Base-by-base conservation (phyloP, 345 rosid genomes). In the Geranium rotundifolium region DNA sequence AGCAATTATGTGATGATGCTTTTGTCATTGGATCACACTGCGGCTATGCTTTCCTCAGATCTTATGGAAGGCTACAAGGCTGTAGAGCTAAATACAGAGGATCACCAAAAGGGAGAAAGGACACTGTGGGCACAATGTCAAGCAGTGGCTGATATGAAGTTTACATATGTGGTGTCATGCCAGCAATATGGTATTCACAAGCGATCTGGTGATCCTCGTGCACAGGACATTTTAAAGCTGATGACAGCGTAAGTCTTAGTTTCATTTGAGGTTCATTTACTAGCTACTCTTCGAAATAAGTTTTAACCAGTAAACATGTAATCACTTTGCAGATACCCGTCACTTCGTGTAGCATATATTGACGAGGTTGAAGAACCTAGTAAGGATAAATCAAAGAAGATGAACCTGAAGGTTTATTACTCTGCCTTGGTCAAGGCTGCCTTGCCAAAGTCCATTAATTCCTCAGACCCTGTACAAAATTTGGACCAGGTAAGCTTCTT, bases 121-220 rank as follows among this genome's bases (percentile, higher is more conserved):
- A 85, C 97, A 60, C 63, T 95, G 60, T 78, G 88, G 81, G 86
- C 88, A 52, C 93, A 88, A 59, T 95, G 96, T 76, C 97, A 95
- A 82, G 97, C 99, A 2, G 89, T 90, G 34, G 88, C 99, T 69
- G 99, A 95, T 81, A 90, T 95, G 95, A 95, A 95, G 71, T 95
- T 95, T 68, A 79, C 91, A 5, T 88, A 81, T 79, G 96, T 95
- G 56, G 99, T 95, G 52, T 95, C 99, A 64, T 95, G 99, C 73
- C 99, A 90, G 73, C 91, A 77, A 64, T 95, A 95, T 77, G 99
- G 99, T 49, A 90, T 82, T 67, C 82, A 90, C 67, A 95, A 95
- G 77, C 79, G 97, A 67, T 85, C 95, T 17, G 95, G 90, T 60
- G 78, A 82, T 77, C 69, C 66, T 58, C 88, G 95, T 79, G 97